A percentile compares a stretch with the other conserved stretches of the same genome.
Evolutionary conservation across 78 protist genomes (phyloP).

Genomic region (Cavenderia fasciculata): DNA sequence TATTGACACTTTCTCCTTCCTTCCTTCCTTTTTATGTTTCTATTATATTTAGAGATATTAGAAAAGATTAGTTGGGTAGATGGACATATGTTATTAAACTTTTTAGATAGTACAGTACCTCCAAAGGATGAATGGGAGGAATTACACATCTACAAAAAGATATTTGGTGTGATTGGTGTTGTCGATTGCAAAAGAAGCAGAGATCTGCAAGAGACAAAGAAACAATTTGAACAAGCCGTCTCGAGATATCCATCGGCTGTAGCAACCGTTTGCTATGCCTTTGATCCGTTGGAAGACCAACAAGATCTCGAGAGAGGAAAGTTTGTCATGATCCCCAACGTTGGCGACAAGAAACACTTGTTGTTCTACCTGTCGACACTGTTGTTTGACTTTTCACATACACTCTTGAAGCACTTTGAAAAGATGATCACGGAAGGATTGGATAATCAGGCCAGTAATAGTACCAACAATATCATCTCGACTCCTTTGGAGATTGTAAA

Average conservation of each 20-base stretch:
- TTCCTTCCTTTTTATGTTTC: no score
- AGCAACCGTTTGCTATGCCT: constrained; percentile 57
- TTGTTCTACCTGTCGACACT: constrained; percentile 39
- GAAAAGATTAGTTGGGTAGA: constrained; percentile 75
- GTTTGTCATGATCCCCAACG: constrained; percentile 68
- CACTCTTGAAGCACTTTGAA: constrained; percentile 33
- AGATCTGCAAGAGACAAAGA: constrained; percentile 42
- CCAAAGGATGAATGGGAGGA: constrained; percentile 49
- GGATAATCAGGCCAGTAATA: background rate
- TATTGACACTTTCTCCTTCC: no score
- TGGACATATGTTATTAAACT: constrained; percentile 68
- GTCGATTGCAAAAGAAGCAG: constrained; percentile 50
- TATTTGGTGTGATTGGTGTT: constrained; percentile 72
- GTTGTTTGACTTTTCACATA: constrained; percentile 41
- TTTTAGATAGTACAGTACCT: background rate
- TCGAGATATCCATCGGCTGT: constrained; percentile 27
- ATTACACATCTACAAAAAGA: constrained; percentile 1
- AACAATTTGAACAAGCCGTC: constrained; percentile 36
- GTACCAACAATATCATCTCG: background rate
- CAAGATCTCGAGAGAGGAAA: constrained; percentile 49
- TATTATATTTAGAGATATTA: constrained; percentile 21
- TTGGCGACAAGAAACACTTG: constrained; percentile 55
- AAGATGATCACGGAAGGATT: constrained; percentile 25
- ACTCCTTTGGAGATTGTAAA: constrained; percentile 49
- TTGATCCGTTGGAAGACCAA: constrained; percentile 77